Evolutionary conservation across 495 filamentous ascomycete genomes (phyloP).

Genomic region (Evernia prunastri): DNA sequence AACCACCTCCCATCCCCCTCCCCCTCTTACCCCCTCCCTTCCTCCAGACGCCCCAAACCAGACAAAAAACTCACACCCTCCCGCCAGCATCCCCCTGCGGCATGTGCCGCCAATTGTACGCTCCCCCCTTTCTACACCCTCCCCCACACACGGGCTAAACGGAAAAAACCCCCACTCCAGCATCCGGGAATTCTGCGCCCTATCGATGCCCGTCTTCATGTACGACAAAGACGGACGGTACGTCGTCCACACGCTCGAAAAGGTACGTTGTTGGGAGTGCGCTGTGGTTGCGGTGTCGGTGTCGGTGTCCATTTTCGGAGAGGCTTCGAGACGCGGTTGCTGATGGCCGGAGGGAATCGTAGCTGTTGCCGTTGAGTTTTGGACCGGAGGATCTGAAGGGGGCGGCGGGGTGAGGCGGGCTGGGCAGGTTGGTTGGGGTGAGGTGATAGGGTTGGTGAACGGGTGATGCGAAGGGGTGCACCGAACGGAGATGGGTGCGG

Average conservation of each 20-base stretch:
- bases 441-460: no score
- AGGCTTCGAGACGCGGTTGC: background rate
- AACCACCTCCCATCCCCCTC: conserved; percentile 19
- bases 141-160: background rate
- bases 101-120: conserved; percentile 49
- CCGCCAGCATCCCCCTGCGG: conserved; percentile 36
- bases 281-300: no score
- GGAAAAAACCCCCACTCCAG: conserved; percentile 38
- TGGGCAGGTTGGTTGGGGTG: no score
- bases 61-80: background rate
- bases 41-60: background rate
- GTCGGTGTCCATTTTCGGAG: no score
- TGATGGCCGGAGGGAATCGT: background rate
- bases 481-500: background rate
- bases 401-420: no score
- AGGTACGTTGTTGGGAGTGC: conserved; percentile 46
- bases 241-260: conserved; percentile 63
- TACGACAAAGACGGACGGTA: conserved; percentile 68
- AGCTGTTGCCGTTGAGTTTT: conserved; percentile 27
- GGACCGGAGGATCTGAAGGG: conserved; percentile 23
- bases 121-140: background rate
- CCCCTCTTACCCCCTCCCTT: background rate
- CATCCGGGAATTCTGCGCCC: conserved; percentile 69
- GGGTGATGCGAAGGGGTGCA: background rate
- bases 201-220: conserved; percentile 78